Conservation (phyloP, 1,284 basidiomycete species). For the Rhodotorula sp. region DNA sequence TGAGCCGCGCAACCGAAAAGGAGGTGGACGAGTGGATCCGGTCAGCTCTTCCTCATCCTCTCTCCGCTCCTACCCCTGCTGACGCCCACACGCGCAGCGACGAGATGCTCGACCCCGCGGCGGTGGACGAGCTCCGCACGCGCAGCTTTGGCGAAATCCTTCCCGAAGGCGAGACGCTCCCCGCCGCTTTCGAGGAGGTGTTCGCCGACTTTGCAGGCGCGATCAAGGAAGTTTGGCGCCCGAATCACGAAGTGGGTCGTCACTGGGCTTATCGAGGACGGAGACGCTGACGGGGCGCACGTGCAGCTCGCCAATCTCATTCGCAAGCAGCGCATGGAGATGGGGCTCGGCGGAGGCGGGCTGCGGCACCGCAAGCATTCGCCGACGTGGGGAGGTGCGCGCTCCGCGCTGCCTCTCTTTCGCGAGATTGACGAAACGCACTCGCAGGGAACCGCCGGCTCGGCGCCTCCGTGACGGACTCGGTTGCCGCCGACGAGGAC, state of each 20-base stretch:
- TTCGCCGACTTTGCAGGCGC: conserved; percentile 27
- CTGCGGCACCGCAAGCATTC: conserved; percentile 38
- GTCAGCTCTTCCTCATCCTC: not conserved
- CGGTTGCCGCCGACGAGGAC: conserved; percentile 8
- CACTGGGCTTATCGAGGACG: not conserved
- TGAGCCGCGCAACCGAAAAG: conserved; percentile 10
- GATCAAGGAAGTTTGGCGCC: conserved; percentile 37
- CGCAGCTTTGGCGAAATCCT: conserved; percentile 16
- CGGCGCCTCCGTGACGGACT: not conserved
- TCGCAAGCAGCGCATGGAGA: conserved; percentile 37
- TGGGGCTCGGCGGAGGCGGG: conserved; percentile 35
- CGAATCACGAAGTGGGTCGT: conserved; percentile 25
- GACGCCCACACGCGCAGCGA: conserved; percentile 2
- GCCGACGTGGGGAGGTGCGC: conserved; percentile 35
- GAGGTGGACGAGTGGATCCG: conserved; percentile 37
- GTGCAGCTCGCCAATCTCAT: conserved; percentile 26
- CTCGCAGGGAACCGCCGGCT: not conserved
- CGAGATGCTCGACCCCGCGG: conserved; percentile 33
- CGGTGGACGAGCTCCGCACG: conserved; percentile 17
- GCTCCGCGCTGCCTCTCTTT: not conserved
- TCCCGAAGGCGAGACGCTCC: conserved; percentile 36
- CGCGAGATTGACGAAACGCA: not conserved
- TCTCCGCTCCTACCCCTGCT: no score
- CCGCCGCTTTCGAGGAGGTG: conserved; percentile 29
- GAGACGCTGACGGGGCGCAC: conserved; percentile 1